phyloP scores from a whole-genome alignment of 176 grass and related monocot species.

The Oryza glaberrima region DNA sequence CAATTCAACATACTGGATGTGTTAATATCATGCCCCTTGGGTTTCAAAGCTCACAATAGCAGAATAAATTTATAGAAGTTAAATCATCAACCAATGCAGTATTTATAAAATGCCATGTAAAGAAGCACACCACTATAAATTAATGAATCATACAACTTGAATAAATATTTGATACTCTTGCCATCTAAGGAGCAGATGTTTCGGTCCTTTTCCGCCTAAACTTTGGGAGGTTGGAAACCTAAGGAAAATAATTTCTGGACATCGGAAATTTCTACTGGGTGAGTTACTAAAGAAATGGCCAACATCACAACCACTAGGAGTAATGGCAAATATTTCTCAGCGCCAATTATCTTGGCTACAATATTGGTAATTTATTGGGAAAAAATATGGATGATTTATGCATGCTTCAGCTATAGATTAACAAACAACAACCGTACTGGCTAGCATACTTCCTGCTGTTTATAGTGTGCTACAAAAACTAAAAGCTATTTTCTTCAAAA shows the following conservation, averaged over 20 bases:
- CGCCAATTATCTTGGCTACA: not conserved
- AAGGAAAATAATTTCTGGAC: not conserved
- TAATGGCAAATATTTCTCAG: not conserved
- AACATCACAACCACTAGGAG: not conserved
- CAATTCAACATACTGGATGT: constrained; percentile 22
- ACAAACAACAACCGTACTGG: not conserved
- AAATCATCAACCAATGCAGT: not conserved
- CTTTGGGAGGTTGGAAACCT: not conserved
- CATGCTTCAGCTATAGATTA: not conserved
- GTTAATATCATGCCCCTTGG: not conserved
- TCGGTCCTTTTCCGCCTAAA: not conserved
- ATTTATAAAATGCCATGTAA: not conserved
- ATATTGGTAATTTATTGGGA: not conserved
- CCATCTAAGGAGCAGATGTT: constrained; percentile 5
- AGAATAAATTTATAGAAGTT: not conserved
- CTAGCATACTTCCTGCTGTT: not conserved
- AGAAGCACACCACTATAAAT: not conserved
- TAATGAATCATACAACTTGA: not conserved
- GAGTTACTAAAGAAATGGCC: not conserved
- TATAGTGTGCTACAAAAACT: not conserved
- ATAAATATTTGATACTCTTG: not conserved
- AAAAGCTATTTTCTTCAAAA: not conserved
- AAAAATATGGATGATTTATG: not conserved
- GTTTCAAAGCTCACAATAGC: not conserved
- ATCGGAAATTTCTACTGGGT: not conserved